Evolutionary conservation across 1,284 basidiomycete species (phyloP), one percentile per base, ranked within the genome.

Genomic region (Termitomyces sp.): DNA sequence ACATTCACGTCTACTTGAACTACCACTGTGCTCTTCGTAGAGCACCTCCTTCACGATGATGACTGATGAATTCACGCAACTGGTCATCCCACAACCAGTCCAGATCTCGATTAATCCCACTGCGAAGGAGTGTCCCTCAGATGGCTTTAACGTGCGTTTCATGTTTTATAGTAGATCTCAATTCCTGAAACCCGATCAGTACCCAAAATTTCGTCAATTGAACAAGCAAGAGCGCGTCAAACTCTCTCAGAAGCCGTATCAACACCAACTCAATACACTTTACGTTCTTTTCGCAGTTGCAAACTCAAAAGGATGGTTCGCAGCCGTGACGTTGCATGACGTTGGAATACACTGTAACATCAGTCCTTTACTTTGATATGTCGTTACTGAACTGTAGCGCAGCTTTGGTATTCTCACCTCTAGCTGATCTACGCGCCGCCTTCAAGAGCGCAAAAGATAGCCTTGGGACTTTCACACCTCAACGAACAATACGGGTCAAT

Each of bases 231-330:
- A 78, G 36, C 82, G 87, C 57, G 72, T 86, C 43, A 74, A 75
- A 50, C 66, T 90, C 10, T 89, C 87, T 12, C 66, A 73, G 4
- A 64, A 75, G 19, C 71, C 76, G 2, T 66, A 84, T 17, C 70
- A 75, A 56, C 69, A 79, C 21, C 65, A 76, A 13, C 57, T 71
- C 61, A 67, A 56, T 61, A 73, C 60, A 65, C 56, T 63, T 3
- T 74, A 75, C 57, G 67, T 62, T 39, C 63, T 86, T 17, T 80
- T 90, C 59, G 76, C 81, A 5, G 72, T 79, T 3, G 76, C 82
- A 1, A 86, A 84, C 63, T 67, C 72, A 12, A 77, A 72, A 58
- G 83, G 80, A 34, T 88, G 81, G 80, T 90, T 89, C 68, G 82
- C 78, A 45, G 84, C 85, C 42, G 76, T 81, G 8, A 73, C 60